Conservation (phyloP, 2,329 filamentous ascomycete species). For the Paradendryphiella salina region DNA sequence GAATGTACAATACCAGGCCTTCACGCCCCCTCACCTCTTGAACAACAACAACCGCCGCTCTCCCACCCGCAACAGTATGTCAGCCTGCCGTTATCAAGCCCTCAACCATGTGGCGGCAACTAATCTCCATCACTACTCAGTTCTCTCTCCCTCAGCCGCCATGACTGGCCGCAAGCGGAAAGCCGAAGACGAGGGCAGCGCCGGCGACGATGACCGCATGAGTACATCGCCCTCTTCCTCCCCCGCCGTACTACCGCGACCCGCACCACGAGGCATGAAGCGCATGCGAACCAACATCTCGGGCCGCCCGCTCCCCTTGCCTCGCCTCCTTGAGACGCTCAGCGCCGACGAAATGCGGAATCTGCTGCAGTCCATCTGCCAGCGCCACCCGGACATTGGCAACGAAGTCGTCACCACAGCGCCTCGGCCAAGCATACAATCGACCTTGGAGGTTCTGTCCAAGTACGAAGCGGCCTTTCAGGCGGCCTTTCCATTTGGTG, state of each 20-base stretch:
- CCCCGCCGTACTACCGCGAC: conserved; percentile 71
- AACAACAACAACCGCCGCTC: conserved; percentile 58
- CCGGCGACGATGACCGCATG: conserved; percentile 77
- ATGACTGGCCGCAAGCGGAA: conserved; percentile 76
- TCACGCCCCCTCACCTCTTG: conserved; percentile 64
- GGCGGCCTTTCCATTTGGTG: conserved; percentile 80
- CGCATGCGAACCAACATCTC: conserved; percentile 69
- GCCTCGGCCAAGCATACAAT: conserved; percentile 81
- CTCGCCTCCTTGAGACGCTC: conserved; percentile 90
- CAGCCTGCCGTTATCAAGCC: conserved; percentile 13
- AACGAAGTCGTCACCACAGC: conserved; percentile 82
- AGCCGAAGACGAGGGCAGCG: conserved; percentile 68
- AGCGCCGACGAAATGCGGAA: conserved; percentile 81
- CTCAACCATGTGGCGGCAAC: conserved; percentile 8
- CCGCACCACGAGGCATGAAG: conserved; percentile 62
- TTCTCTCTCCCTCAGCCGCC: conserved; percentile 44
- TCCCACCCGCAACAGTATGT: conserved; percentile 62
- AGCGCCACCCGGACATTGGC: conserved; percentile 82
- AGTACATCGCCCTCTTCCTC: conserved; percentile 84
- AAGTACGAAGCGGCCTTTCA: conserved; percentile 80
- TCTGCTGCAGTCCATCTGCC: conserved; percentile 88
- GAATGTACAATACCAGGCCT: conserved; percentile 65
- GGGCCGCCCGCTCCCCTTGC: conserved; percentile 66
- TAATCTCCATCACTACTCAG: conserved; percentile 24
- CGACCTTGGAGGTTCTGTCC: conserved; percentile 76